Percentiles rank a stretch among this genome's conserved stretches.
These are phyloP conservation scores for Candida boidinii DNA, from an alignment of 805 yeast genomes.

Conservation along the genomic window DNA sequence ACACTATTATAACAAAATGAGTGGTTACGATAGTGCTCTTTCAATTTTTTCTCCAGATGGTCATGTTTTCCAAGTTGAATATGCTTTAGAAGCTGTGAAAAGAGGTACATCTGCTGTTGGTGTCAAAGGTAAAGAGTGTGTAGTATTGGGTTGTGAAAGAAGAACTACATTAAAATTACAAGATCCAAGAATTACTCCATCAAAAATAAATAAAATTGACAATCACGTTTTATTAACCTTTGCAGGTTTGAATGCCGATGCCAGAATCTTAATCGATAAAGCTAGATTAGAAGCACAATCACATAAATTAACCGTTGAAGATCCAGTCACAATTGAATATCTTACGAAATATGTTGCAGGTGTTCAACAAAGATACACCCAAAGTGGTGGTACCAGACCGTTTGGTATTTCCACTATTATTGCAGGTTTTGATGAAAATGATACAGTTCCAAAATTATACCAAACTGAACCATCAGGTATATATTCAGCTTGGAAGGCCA, in stretches of 20 bases:
- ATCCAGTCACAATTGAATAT: constrained; percentile 86
- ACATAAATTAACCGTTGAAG: constrained; percentile 88
- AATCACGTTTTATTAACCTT: constrained; percentile 86
- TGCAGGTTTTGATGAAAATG: constrained; percentile 91
- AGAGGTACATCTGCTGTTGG: constrained; percentile 99
- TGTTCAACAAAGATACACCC: constrained; percentile 93
- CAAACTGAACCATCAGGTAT: constrained; percentile 98
- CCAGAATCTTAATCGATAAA: constrained; percentile 86
- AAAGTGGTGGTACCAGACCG: constrained; percentile 97
- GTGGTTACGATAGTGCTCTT: constrained; percentile 98
- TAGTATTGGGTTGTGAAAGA: constrained; percentile 94
- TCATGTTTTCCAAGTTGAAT: constrained; percentile 97
- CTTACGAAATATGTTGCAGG: constrained; percentile 95
- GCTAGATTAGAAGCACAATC: constrained; percentile 97
- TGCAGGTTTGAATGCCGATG: constrained; percentile 98
- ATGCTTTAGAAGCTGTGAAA: constrained; percentile 95
- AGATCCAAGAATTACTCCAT: constrained; percentile 93
- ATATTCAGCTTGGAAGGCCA: constrained; percentile 96
- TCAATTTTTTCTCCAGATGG: constrained; percentile 98
- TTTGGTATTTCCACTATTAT: constrained; percentile 93
- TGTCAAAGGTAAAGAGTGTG: constrained; percentile 81
- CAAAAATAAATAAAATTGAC: constrained; percentile 87
- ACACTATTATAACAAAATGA: constrained; percentile 44
- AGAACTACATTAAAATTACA: constrained; percentile 91
- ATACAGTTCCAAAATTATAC: constrained; percentile 70